These are phyloP conservation scores for Drechslera avenae DNA, from an alignment of 2,329 filamentous ascomycete genomes.

Conservation along the genomic window DNA sequence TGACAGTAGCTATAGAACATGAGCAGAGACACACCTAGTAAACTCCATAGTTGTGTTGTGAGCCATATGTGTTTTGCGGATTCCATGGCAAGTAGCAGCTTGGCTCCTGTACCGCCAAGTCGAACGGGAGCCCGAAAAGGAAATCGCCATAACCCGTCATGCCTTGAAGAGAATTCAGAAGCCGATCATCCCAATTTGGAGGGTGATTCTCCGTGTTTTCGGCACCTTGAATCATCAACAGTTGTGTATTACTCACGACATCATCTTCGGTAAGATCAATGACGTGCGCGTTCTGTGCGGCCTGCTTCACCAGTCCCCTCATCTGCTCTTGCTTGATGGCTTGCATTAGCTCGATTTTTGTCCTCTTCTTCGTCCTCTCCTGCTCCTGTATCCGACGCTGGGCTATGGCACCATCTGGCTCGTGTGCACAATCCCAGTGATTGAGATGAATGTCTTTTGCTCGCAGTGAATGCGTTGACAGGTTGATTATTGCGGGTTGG, in stretches of 20 bases:
- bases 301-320: background rate
- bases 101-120: background rate
- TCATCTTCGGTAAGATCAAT: background rate
- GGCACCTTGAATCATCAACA: background rate
- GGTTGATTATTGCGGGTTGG: conserved; percentile 6
- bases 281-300: too few relatives aligned
- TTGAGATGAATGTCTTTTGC: background rate
- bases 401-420: conserved; percentile 6
- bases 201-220: background rate
- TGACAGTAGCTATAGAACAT: background rate
- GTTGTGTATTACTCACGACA: background rate
- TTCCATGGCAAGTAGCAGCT: too few relatives aligned
- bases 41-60: too few relatives aligned
- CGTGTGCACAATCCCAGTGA: conserved; percentile 10
- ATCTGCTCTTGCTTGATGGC: background rate
- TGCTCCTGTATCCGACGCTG: conserved; percentile 2
- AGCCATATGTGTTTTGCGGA: too few relatives aligned
- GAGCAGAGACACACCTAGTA: too few relatives aligned
- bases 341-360: background rate
- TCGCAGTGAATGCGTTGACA: conserved; percentile 1
- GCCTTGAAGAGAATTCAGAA: background rate
- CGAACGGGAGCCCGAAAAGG: background rate
- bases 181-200: background rate
- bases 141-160: background rate
- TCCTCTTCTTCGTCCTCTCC: background rate